Evolutionary conservation across 371 early-diverging fungal genomes (phyloP), one percentile per base, ranked within the genome.

Genomic region (Mucor sp.): DNA sequence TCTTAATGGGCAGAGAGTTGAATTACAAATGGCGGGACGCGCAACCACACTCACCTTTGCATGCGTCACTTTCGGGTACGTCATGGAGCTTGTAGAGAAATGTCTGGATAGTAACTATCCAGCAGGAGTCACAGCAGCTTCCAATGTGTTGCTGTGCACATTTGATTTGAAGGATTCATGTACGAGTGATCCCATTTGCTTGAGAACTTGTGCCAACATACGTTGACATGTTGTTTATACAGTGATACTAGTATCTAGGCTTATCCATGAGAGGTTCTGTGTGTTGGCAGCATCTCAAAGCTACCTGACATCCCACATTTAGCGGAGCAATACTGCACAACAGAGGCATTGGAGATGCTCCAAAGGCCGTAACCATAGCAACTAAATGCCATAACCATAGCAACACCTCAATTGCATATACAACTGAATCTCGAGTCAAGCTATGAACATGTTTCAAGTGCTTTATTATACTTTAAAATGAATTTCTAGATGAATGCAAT

Each of bases 21-120:
- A 25, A 44, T 28, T 47, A 37, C 33, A 60, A 60, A 60, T 41
- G 55, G 53, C 35, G 35, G 65, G 43, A 65, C 65, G 59, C 65
- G 65, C 65, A 65, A 65, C 53, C 53, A 39, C 65, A 65, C 47
- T 35, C 19, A n/a, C 21, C 15, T 6, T 27, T 27, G 60, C 48
- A 47, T 37, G 33, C 62, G 62, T 50, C 50, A 62, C 62, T 62
- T 30, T 57, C 33, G 57, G 53, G 53, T 53, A 53, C 53, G 53
- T 53, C 53, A 53, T 53, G 53, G 53, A 53, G 53, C 12, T 53
- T 23, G 21, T 11, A 11, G 23, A 3, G n/a, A n/a, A n/a, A n/a
- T n/a, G n/a, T 23, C 7, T 11, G n/a, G n/a, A n/a, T n/a, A n/a
- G n/a, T n/a, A 0, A 15, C 23, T 6, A 23, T 53, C 53, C 27